Evolutionary conservation across 805 yeast species (phyloP).

Genomic region (Cyberlindnera mrakii): DNA sequence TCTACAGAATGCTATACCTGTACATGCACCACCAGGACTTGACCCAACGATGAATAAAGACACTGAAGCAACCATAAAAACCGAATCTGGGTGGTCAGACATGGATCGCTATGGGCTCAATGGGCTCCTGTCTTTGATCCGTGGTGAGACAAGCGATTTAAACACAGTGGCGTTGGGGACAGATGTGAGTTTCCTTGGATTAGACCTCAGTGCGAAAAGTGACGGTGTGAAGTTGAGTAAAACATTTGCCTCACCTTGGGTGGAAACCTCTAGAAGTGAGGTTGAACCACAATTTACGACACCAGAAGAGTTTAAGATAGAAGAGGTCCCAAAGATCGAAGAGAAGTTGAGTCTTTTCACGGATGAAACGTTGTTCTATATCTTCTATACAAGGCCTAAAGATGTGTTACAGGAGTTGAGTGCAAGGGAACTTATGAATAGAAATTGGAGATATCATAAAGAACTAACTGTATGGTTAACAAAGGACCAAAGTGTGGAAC

Average conservation of each 20-base stretch:
- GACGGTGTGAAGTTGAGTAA: slow-evolving; percentile 40
- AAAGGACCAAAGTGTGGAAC: slow-evolving; percentile 86
- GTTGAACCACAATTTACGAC: slow-evolving; percentile 77
- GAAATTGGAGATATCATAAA: slow-evolving; percentile 97
- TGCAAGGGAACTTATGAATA: slow-evolving; percentile 79
- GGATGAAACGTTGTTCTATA: slow-evolving; percentile 89
- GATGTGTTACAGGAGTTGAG: slow-evolving; percentile 92
- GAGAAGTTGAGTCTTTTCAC: slow-evolving; percentile 58
- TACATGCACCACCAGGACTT: slow-evolving; percentile 2
- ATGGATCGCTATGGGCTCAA: slow-evolving; percentile 62
- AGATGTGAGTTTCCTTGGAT: slow-evolving; percentile 62
- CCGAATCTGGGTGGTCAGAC: slow-evolving; percentile 29
- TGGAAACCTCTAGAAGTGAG: slow-evolving; percentile 82
- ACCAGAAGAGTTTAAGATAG: slow-evolving; percentile 39
- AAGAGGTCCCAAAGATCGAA: slow-evolving; percentile 12
- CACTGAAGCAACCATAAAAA: background rate
- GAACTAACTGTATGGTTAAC: slow-evolving; percentile 96
- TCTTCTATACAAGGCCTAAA: slow-evolving; percentile 89
- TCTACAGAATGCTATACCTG: background rate
- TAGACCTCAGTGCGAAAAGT: slow-evolving; percentile 42
- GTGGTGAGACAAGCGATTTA: slow-evolving; percentile 57
- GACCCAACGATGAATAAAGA: background rate
- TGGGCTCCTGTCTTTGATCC: slow-evolving; percentile 54
- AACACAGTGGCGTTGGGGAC: slow-evolving; percentile 68
- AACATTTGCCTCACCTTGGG: slow-evolving; percentile 89